These are phyloP conservation scores for Prosopis cineraria DNA, from an alignment of 306 rosid species.

Conservation along the genomic window DNA sequence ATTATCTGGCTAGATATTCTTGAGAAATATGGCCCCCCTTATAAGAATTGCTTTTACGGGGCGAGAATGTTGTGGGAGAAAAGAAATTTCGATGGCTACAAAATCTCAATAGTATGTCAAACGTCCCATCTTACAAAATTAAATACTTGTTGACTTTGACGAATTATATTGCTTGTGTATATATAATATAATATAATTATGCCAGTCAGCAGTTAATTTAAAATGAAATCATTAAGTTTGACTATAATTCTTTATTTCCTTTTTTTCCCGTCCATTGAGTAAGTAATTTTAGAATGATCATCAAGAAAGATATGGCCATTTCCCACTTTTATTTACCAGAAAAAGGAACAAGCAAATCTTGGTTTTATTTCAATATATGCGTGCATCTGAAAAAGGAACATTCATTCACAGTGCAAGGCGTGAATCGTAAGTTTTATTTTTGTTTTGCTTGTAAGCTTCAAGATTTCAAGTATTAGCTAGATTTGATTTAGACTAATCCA, in stretches of 20 bases:
- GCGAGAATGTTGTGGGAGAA: conserved; percentile 21
- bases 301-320: conserved; percentile 27
- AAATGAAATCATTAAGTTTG: conserved; percentile 33
- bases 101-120: neutral
- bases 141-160: conserved; percentile 38
- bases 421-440: too few species aligned
- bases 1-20: neutral
- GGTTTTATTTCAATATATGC: conserved; percentile 17
- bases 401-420: conserved; percentile 17
- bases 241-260: conserved; percentile 22
- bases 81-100: neutral
- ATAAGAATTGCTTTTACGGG: conserved; percentile 27
- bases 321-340: conserved; percentile 6
- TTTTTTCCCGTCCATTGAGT: conserved; percentile 31
- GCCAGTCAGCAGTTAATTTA: neutral
- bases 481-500: too few species aligned
- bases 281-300: neutral
- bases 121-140: conserved; percentile 3
- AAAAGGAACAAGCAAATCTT: conserved; percentile 9
- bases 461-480: too few species aligned
- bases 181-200: neutral
- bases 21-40: neutral
- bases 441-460: too few species aligned
- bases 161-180: conserved; percentile 18
- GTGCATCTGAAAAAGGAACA: conserved; percentile 43